Base-by-base conservation (phyloP, 371 early-diverging fungal genomes). In the Mortierella sp. region DNA sequence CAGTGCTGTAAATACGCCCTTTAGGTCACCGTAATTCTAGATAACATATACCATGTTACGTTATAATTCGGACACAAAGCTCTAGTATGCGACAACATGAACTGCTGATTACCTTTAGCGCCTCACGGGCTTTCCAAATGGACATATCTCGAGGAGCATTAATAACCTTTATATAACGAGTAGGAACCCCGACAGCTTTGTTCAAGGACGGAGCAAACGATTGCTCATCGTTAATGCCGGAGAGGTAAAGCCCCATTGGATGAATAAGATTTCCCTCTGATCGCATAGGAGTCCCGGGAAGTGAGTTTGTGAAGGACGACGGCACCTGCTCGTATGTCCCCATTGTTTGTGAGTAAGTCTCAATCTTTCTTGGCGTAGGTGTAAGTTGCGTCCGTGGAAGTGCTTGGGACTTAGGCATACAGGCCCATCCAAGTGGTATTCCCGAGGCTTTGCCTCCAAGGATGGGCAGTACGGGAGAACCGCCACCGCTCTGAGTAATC, bases 11-110 rank as follows among this genome's bases (percentile, higher is more conserved):
- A 72, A 81, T 11, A 70, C 71, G 18, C 76, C 73, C 22, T 66
- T 72, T 30, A 75, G 40, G 26, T 81, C 81, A 10, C 81, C 81
- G 35, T 65, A 81, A 30, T 20, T 60, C 79, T 78, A 54, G 26
- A 49, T 0, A 16, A 45, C 2, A 49, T 45, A 28, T 20, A 3
- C 14, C 16, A 16, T 58, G 26, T 58, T 58, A 30, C 24, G 26
- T 12, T 26, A 26, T 4, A 30, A n/a, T 62, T 28, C 51, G n/a
- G 18, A 51, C 9, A 18, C 9, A 18, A 22, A 51, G n/a, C n/a
- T 18, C 51, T 51, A 14, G 9, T 51, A n/a, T 43, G 9, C 5
- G n/a, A 51, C 18, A 18, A n/a, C n/a, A 18, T 51, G 9, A n/a
- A n/a, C 9, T n/a, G n/a, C 5, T 51, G 8, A 51, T 51, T 60